phyloP scores from a whole-genome alignment of 225 moss, liverwort and hornwort species.

The Polytrichum formosum region DNA sequence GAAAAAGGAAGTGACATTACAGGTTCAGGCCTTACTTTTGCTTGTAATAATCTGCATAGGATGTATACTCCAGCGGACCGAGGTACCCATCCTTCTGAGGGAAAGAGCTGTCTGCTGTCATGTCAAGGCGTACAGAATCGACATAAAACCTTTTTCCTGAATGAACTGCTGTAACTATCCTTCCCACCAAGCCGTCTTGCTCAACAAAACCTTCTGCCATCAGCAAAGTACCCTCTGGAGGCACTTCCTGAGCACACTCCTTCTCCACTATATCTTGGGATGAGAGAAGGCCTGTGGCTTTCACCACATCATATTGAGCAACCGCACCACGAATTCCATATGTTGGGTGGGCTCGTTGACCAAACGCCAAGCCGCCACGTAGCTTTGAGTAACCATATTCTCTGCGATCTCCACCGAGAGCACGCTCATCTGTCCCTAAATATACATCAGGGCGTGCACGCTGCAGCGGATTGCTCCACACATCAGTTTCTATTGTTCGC shows the following conservation, averaged over 20 bases:
- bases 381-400: slow-evolving; percentile 96
- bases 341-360: slow-evolving; percentile 85
- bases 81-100: slow-evolving; percentile 98
- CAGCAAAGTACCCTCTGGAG: slow-evolving; percentile 78
- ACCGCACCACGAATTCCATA: slow-evolving; percentile 98
- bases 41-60: slow-evolving; percentile 99
- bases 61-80: slow-evolving; percentile 93
- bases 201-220: slow-evolving; percentile 87
- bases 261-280: slow-evolving; percentile 57
- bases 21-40: slow-evolving; percentile 70
- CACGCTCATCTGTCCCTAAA: slow-evolving; percentile 96
- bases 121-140: slow-evolving; percentile 87
- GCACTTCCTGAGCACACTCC: slow-evolving; percentile 59
- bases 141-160: slow-evolving; percentile 99
- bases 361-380: slow-evolving; percentile 81
- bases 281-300: slow-evolving; percentile 79
- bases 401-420: slow-evolving; percentile 97
- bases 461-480: slow-evolving; percentile 93
- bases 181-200: slow-evolving; percentile 80
- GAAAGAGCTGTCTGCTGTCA: slow-evolving; percentile 97
- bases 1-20: neutral
- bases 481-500: slow-evolving; percentile 60
- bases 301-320: slow-evolving; percentile 90
- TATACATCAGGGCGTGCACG: slow-evolving; percentile 98
- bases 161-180: slow-evolving; percentile 94